Base-by-base conservation (phyloP, 192 early-diverging fungal species). In the Entomortierella parvispora region DNA sequence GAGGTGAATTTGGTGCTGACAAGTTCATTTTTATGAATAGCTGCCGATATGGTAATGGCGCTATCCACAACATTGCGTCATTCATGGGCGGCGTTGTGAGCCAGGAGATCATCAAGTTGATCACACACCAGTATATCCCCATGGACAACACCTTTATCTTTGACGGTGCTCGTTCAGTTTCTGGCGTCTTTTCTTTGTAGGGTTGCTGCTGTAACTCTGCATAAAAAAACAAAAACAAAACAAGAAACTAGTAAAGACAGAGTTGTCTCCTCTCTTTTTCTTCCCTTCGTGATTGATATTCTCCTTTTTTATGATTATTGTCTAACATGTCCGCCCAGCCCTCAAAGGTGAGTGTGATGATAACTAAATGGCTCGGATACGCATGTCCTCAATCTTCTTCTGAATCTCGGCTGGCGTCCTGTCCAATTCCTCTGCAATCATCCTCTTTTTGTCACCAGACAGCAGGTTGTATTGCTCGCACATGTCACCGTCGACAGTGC, bases 331-430 rank as follows among this genome's bases (percentile, higher is more conserved):
- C 47, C 8, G 6, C 4, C 4, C 22, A 6, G 47, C n/a, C 8
- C 12, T 5, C 12, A 12, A 40, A 5, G 12, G 37, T 40, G 37
- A 40, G 37, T 9, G 12, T 9, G 12, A 40, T 40, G 12, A 40
- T 40, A 9, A 40, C 48, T 77, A 77, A 46, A 77, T 77, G 37
- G 74, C 74, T 14, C 74, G 74, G 23, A 77, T 77, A 34, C 93
- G 86, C 85, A 97, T 91, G 69, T 98, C 96, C 58, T 98, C 98
- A 58, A 99, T 87, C 79, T 97, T 98, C 80, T 97, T 97, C 46
- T 87, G 82, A 29, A 99, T 90, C 65, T 99, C 97, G 11, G 82
- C 77, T 5, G 91, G 85, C 17, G 91, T 89, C 50, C 94, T 83
- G 79, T 97, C 98, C 61, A 99, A 80, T 48, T 93, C 91, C 48